These are phyloP conservation scores for Halteria grandinella DNA, from an alignment of 73 alveolate species.

Conservation along the genomic window DNA sequence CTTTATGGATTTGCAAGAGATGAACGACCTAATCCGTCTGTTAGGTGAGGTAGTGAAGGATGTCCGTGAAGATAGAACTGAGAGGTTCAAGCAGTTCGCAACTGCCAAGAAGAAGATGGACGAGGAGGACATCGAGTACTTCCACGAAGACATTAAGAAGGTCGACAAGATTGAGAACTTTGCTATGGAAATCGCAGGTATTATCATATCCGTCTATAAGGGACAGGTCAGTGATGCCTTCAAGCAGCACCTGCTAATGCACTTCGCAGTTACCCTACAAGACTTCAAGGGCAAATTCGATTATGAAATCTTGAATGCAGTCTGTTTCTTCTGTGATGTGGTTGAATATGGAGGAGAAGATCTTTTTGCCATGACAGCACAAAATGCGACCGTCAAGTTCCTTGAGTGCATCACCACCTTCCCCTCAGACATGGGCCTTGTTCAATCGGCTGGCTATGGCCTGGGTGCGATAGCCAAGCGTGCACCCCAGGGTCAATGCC, in stretches of 20 bases:
- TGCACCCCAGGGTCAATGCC: neutral
- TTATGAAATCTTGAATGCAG: constrained; percentile 45
- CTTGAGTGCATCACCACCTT: constrained; percentile 20
- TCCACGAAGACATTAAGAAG: constrained; percentile 50
- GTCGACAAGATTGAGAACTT: constrained; percentile 27
- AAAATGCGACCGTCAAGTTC: constrained; percentile 17
- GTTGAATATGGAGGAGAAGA: constrained; percentile 40
- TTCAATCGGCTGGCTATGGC: constrained; percentile 55
- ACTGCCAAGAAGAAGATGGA: constrained; percentile 43
- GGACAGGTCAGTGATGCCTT: constrained; percentile 12
- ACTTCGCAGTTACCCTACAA: constrained; percentile 33
- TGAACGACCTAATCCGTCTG: neutral
- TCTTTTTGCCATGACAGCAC: constrained; percentile 4
- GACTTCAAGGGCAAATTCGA: constrained; percentile 15
- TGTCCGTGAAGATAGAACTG: neutral
- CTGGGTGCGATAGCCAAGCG: constrained; percentile 53
- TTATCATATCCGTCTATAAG: constrained; percentile 35
- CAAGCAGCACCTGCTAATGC: constrained; percentile 5
- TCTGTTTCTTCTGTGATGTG: constrained; percentile 62
- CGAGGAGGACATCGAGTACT: constrained; percentile 59
- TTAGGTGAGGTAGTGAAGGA: neutral
- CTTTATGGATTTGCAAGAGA: neutral
- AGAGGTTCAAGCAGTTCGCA: constrained; percentile 14
- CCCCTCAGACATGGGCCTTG: constrained; percentile 45
- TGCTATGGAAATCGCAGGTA: constrained; percentile 65